These are phyloP conservation scores for Solanum tarijense DNA, from an alignment of 257 asterid genomes.

Conservation along the genomic window DNA sequence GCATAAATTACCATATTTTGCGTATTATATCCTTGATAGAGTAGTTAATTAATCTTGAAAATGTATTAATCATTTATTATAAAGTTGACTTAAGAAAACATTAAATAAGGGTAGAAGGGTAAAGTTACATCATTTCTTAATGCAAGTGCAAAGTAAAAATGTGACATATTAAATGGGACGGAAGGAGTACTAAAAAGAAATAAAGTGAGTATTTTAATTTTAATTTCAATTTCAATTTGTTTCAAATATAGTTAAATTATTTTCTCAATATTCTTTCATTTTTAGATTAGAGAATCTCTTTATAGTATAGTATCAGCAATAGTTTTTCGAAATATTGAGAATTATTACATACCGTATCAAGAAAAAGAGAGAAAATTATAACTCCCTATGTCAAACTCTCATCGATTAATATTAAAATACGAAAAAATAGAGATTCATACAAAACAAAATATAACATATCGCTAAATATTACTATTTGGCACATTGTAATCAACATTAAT, in stretches of 20 bases:
- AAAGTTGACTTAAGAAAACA: too few relatives aligned
- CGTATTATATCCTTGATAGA: too few relatives aligned
- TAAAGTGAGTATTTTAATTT: not conserved
- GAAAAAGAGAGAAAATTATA: not conserved
- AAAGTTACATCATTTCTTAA: too few relatives aligned
- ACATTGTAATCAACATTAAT: not conserved
- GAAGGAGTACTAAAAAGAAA: not conserved
- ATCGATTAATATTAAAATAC: too few relatives aligned
- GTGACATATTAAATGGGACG: too few relatives aligned
- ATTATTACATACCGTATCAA: not conserved
- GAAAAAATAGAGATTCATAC: too few relatives aligned
- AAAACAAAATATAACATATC: not conserved
- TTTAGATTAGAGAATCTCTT: not conserved
- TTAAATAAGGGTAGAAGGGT: too few relatives aligned
- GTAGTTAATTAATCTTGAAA: too few relatives aligned
- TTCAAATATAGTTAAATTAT: not conserved
- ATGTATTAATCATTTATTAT: too few relatives aligned
- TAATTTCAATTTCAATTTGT: not conserved
- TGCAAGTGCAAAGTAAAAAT: too few relatives aligned
- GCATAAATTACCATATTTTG: too few relatives aligned
- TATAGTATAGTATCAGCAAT: not conserved
- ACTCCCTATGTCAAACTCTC: not conserved
- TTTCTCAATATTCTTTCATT: not conserved
- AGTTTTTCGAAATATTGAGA: not conserved
- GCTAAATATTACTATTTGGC: not conserved